Evolutionary conservation across 495 filamentous ascomycete genomes (phyloP), one percentile per base, ranked within the genome.

Genomic region (Aspergillus saccharolyticus): DNA sequence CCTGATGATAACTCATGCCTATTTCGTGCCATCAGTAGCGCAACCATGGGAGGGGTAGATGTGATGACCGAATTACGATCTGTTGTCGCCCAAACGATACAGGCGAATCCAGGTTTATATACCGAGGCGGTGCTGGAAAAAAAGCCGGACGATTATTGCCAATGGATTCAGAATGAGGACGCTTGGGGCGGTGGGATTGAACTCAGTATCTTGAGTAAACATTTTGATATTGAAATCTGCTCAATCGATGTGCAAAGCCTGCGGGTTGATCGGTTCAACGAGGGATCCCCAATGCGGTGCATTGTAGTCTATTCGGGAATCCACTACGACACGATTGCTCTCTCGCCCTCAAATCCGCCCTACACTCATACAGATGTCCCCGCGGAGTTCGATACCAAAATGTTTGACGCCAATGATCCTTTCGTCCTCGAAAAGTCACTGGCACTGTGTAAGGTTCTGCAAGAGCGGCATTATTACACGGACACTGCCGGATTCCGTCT

Each of bases 1-100:
- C 90, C 92, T 10, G 94, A 97, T 66, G 94, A 98, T 68, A 97
- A 97, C 70, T 89, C 85, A 45, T 98, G 94, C 71, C 85, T 97
- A 57, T 98, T 97, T 70, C 88, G 91, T 10, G 94, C 95, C 0
- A 81, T 97, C 21, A 85, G 86, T 52, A 86, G 85, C 52, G 89
- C 90, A 3, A 80, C 96, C 18, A 80, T 89, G 55, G 85, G 85
- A 43, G 78, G 77, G 7, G 82, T 89, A 65, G 85, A 91, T 59
- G 75, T 80, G n/a, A 89, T 89, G 77, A 81, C 78, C 1, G 85
- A 89, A 58, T 78, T 97, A 5, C 88, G 94, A 44, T 85, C 85
- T n/a, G 70, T 96, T 17, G 82, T 96, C 3, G 90, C 90, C n/a
- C 80, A 83, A 25, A 80, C 82, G 17, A 97, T 98, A 55, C 87